Base-by-base conservation (phyloP, 1,284 basidiomycete species). In the Puccinia coronata region DNA sequence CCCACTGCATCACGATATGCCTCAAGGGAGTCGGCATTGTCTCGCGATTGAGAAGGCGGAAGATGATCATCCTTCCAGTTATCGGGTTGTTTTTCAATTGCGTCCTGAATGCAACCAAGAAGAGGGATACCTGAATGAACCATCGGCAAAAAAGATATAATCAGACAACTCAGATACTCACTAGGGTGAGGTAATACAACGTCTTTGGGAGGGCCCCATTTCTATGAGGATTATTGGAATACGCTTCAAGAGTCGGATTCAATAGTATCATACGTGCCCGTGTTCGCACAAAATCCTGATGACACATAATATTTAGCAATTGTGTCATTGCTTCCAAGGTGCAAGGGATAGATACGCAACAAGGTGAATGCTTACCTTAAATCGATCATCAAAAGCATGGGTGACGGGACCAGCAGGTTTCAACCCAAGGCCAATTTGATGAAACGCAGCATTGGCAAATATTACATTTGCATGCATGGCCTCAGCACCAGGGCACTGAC, bases 161-260 rank as follows among this genome's bases (percentile, higher is more conserved):
- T 6, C 6, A 43, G 16, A 43, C 43, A 43, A 43, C 43, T 8
- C 8, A 43, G 43, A 43, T 43, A 43, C 51, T 53, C 23, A 53
- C 51, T 6, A 53, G 20, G 14, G 9, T 11, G 28, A 14, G 34
- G 31, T 61, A 61, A 20, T 14, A 61, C 59, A 61, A 18, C 6
- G 59, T 36, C 20, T 61, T 61, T 5, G 59, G 59, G 31, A 61
- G 59, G 34, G 59, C 16, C 59, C 59, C 59, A 61, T 61, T 61
- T 2, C 36, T 61, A 36, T 61, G 28, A 18, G 59, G 59, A 28
- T 61, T 61, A 28, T 61, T 61, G 18, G 59, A 61, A 36, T 61
- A 61, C 9, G 59, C 59, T 61, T 61, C 59, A 18, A 61, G 11
- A 31, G 59, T 61, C 18, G 59, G 59, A 14, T 11, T 8, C 31